These are phyloP conservation scores for Fusarium sp. DNA, from an alignment of 2,329 filamentous ascomycete species.

Conservation along the genomic window DNA sequence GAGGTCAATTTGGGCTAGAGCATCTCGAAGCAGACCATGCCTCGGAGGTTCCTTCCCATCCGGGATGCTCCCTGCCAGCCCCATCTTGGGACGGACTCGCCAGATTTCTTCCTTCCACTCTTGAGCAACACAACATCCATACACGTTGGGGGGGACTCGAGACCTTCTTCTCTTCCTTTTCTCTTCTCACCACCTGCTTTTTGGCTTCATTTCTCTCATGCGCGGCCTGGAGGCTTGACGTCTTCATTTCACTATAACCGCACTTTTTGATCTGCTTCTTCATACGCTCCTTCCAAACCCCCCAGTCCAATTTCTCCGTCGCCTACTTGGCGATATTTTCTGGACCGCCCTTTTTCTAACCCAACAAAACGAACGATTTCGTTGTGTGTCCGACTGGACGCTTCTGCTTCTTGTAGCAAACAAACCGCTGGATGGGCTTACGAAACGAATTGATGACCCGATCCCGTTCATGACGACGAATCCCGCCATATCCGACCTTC, in stretches of 20 bases:
- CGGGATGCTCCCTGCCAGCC: conserved; percentile 33
- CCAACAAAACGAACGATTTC: not conserved
- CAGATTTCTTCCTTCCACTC: conserved; percentile 6
- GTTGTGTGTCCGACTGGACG: not conserved
- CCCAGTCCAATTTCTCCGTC: not conserved
- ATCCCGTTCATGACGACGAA: conserved; percentile 1
- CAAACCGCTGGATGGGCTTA: not conserved
- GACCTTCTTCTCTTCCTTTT: conserved; percentile 6
- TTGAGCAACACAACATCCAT: not conserved
- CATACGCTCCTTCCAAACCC: conserved; percentile 24
- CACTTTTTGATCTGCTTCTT: conserved; percentile 30
- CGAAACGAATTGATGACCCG: conserved; percentile 5
- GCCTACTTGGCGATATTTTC: not conserved
- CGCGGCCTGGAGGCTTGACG: conserved; percentile 37
- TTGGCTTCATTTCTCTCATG: conserved; percentile 22
- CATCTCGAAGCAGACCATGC: conserved; percentile 33
- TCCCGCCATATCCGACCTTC: not conserved
- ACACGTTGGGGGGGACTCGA: conserved; percentile 11
- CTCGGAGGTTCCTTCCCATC: conserved; percentile 39
- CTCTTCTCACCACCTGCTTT: conserved; percentile 8
- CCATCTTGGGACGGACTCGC: conserved; percentile 20
- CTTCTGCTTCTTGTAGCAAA: not conserved
- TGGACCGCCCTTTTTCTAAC: not conserved
- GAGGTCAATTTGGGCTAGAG: conserved; percentile 26
- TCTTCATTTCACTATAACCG: conserved; percentile 28